Evolutionary conservation across 2,329 filamentous ascomycete species (phyloP).

Genomic region (Aspergillus sergii): DNA sequence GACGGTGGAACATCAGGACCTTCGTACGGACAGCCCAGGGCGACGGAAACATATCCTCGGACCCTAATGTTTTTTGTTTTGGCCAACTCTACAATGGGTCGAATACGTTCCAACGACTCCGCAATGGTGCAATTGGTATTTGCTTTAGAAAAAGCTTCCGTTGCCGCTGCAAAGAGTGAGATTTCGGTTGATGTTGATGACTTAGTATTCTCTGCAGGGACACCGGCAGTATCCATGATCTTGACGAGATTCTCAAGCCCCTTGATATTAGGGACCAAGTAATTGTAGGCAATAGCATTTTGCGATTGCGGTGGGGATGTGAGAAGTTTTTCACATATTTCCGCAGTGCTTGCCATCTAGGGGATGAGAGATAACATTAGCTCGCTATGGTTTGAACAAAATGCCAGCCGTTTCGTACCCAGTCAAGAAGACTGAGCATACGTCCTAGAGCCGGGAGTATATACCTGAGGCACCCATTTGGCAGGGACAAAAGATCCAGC

Average conservation of each 20-base stretch:
- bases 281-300: constrained; percentile 64
- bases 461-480: constrained; percentile 58
- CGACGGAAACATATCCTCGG: constrained; percentile 66
- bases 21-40: constrained; percentile 67
- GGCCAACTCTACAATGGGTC: constrained; percentile 59
- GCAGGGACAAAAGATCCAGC: constrained; percentile 57
- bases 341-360: constrained; percentile 66
- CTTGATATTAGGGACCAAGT: constrained; percentile 65
- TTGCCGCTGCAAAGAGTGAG: constrained; percentile 67
- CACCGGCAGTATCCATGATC: constrained; percentile 49
- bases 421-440: background rate
- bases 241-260: constrained; percentile 63
- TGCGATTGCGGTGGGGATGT: constrained; percentile 52
- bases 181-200: constrained; percentile 52
- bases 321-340: constrained; percentile 60
- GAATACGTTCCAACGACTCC: constrained; percentile 62
- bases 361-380: background rate
- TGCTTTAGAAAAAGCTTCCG: constrained; percentile 65
- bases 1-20: constrained; percentile 62
- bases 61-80: constrained; percentile 60
- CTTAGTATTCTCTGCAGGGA: constrained; percentile 32
- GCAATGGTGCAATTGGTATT: constrained; percentile 69
- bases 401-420: background rate
- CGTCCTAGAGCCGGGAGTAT: background rate
- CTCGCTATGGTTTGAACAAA: background rate